Conservation (phyloP, 306 rosid species). For the Vicia sativa region DNA sequence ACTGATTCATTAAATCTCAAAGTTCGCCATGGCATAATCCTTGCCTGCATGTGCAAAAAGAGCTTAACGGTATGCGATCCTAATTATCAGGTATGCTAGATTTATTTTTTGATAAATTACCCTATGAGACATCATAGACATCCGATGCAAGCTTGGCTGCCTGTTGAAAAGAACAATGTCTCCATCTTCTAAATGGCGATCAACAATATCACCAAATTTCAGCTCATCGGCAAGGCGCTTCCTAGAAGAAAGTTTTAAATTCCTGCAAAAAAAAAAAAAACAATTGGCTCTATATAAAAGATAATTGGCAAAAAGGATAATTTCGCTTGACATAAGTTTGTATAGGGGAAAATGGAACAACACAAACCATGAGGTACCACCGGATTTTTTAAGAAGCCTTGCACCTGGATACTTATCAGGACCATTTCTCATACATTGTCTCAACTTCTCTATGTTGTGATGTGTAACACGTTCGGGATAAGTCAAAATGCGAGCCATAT, state of each 20-base stretch:
- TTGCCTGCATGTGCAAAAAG: slow-evolving; percentile 67
- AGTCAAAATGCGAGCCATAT: slow-evolving; percentile 82
- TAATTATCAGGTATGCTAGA: slow-evolving; percentile 13
- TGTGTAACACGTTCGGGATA: slow-evolving; percentile 89
- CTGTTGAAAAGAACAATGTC: slow-evolving; percentile 90
- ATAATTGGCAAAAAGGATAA: slow-evolving; percentile 28
- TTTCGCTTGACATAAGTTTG: slow-evolving; percentile 11
- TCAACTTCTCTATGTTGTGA: slow-evolving; percentile 89
- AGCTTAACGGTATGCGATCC: slow-evolving; percentile 29
- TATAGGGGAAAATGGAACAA: slow-evolving; percentile 14
- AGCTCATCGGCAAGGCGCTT: slow-evolving; percentile 74
- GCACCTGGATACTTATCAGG: slow-evolving; percentile 97
- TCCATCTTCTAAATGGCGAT: slow-evolving; percentile 97
- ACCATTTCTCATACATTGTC: slow-evolving; percentile 87
- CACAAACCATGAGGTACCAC: slow-evolving; percentile 64
- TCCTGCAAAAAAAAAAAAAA: slow-evolving; percentile 59
- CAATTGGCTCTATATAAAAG: slow-evolving; percentile 34
- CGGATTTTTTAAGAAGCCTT: slow-evolving; percentile 51
- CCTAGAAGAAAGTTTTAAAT: slow-evolving; percentile 46
- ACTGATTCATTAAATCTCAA: slow-evolving; percentile 97
- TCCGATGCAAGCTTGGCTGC: slow-evolving; percentile 96
- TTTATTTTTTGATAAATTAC: slow-evolving; percentile 47
- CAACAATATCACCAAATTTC: slow-evolving; percentile 78
- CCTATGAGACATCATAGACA: slow-evolving; percentile 99
- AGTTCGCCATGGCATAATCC: slow-evolving; percentile 98